phyloP scores from a whole-genome alignment of 148 eudicot species.

The Cornus controversa region DNA sequence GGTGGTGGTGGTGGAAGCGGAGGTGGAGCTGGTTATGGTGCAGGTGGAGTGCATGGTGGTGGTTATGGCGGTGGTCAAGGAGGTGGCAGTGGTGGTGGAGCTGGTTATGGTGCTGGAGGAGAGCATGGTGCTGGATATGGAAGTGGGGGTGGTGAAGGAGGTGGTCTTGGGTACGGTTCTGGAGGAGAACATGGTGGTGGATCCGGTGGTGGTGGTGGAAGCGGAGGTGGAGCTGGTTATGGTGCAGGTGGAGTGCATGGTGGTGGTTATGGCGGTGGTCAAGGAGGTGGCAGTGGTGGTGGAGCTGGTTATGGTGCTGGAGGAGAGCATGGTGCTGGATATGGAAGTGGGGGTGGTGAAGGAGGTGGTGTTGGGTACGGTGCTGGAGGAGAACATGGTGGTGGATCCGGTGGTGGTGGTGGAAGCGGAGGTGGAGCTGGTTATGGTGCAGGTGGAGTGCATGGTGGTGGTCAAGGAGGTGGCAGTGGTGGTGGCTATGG shows the following conservation, averaged over 20 bases:
- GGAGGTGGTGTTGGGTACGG: conserved; percentile 35
- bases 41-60: conserved; percentile 22
- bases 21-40: conserved; percentile 25
- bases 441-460: conserved; percentile 21
- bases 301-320: conserved; percentile 32
- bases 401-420: conserved; percentile 28
- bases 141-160: conserved; percentile 35
- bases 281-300: conserved; percentile 35
- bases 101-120: conserved; percentile 28
- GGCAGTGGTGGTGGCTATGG: conserved; percentile 20
- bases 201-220: conserved; percentile 26
- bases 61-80: conserved; percentile 31
- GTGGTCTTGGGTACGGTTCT: conserved; percentile 34
- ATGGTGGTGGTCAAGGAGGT: conserved; percentile 18
- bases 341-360: conserved; percentile 36
- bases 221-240: conserved; percentile 29
- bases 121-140: conserved; percentile 36
- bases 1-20: conserved; percentile 38
- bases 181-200: conserved; percentile 28
- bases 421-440: conserved; percentile 34
- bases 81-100: conserved; percentile 37
- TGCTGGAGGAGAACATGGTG: conserved; percentile 26
- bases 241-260: conserved; percentile 24
- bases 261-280: conserved; percentile 27
- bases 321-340: conserved; percentile 33